These are phyloP conservation scores for Exophiala sideris DNA, from an alignment of 2,329 filamentous ascomycete genomes.

Conservation along the genomic window DNA sequence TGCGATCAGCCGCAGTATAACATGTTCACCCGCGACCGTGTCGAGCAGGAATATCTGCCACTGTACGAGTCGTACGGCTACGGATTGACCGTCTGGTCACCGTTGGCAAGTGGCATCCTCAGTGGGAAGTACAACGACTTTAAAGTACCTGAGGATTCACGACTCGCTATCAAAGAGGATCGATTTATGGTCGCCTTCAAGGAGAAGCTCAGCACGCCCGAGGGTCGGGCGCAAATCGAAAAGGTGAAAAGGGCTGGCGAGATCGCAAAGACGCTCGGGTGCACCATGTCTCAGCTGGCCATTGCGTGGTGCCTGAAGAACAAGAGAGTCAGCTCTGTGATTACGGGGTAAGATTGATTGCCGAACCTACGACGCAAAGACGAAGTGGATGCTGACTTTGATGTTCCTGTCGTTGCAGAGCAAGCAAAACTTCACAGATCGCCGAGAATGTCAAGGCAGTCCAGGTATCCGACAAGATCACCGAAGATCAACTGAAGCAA, in stretches of 20 bases:
- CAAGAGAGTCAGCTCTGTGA: slow-evolving; percentile 52
- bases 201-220: slow-evolving; percentile 36
- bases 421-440: no score
- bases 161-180: slow-evolving; percentile 55
- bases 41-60: slow-evolving; percentile 59
- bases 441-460: no score
- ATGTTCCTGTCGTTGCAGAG: no score
- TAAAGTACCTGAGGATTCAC: slow-evolving; percentile 56
- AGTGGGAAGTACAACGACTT: slow-evolving; percentile 64
- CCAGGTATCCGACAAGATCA: no score
- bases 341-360: slow-evolving; percentile 29
- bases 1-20: slow-evolving; percentile 68
- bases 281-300: slow-evolving; percentile 56
- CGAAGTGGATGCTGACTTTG: no score
- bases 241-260: slow-evolving; percentile 55
- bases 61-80: slow-evolving; percentile 59
- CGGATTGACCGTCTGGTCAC: slow-evolving; percentile 62
- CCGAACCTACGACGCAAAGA: no score
- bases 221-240: slow-evolving; percentile 45
- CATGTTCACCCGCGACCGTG: slow-evolving; percentile 58
- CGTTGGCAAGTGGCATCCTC: slow-evolving; percentile 58
- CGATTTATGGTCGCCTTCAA: slow-evolving; percentile 51
- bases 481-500: no score
- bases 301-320: slow-evolving; percentile 59
- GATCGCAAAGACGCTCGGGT: slow-evolving; percentile 62